Evolutionary conservation across 495 filamentous ascomycete genomes (phyloP).

Genomic region (Trichocladium antarcticum): DNA sequence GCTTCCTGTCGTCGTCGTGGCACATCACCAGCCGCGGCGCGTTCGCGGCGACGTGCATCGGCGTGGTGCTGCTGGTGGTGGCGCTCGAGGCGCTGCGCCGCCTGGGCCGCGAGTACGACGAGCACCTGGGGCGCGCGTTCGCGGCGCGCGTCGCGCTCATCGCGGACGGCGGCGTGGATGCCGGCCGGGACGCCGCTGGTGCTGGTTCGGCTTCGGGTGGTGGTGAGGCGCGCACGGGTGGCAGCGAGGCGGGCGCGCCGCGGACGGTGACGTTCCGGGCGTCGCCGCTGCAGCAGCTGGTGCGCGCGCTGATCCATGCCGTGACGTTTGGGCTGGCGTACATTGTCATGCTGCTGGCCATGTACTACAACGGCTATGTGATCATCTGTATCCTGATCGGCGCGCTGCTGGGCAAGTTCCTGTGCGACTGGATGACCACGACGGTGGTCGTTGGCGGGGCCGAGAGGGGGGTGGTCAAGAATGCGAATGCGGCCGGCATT

Average conservation of each 20-base stretch:
- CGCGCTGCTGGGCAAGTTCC: slow-evolving; percentile 36
- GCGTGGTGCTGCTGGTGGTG: slow-evolving; percentile 45
- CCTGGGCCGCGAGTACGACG: slow-evolving; percentile 44
- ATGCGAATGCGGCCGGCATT: slow-evolving; percentile 5
- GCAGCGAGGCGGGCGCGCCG: background rate
- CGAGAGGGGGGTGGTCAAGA: background rate
- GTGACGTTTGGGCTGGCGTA: slow-evolving; percentile 45
- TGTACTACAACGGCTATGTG: slow-evolving; percentile 48
- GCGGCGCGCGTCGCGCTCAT: slow-evolving; percentile 18
- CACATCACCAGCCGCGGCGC: slow-evolving; percentile 35
- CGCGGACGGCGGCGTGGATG: background rate
- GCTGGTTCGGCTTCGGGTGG: background rate
- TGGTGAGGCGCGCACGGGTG: background rate
- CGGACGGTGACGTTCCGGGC: slow-evolving; percentile 34
- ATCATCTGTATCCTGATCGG: slow-evolving; percentile 48
- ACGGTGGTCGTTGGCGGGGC: slow-evolving; percentile 12
- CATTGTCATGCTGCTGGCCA: slow-evolving; percentile 47
- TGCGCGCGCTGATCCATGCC: slow-evolving; percentile 40
- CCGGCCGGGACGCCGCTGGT: background rate
- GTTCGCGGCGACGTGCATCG: slow-evolving; percentile 49
- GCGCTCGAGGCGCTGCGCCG: slow-evolving; percentile 42
- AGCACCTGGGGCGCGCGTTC: slow-evolving; percentile 33
- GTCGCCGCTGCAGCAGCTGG: slow-evolving; percentile 36
- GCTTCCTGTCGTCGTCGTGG: slow-evolving; percentile 41
- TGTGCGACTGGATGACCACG: slow-evolving; percentile 34